Conservation (phyloP, 305 asterid species). For the Solanum hybrid region DNA sequence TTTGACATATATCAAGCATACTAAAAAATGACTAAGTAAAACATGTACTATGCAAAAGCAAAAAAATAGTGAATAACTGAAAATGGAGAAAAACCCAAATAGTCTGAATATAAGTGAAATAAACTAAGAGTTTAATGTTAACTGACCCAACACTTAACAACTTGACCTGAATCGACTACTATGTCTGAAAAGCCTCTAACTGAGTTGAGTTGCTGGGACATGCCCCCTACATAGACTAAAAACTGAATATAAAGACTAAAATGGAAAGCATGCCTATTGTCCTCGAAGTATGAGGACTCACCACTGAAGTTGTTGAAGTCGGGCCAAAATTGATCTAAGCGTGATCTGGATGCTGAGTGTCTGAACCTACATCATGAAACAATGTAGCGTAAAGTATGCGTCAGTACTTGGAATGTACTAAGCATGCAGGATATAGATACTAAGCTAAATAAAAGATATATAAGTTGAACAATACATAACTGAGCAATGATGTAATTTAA, state of each 20-base stretch:
- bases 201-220: not conserved
- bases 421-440: not conserved
- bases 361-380: not conserved
- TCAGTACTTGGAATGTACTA: not conserved
- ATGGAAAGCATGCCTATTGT: not conserved
- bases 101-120: not conserved
- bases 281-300: not conserved
- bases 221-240: not conserved
- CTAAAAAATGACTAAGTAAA: not conserved
- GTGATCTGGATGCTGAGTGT: not conserved
- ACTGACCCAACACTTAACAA: not conserved
- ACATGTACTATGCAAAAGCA: not conserved
- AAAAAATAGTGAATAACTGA: not conserved
- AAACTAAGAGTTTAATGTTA: not conserved
- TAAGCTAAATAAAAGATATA: not conserved
- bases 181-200: not conserved
- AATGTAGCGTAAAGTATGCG: not conserved
- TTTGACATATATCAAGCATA: not conserved
- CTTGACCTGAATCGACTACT: not conserved
- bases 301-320: not conserved
- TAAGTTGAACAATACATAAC: not conserved
- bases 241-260: not conserved
- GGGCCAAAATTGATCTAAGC: not conserved
- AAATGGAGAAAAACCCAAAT: not conserved
- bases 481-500: not conserved